Percentiles rank a stretch among this genome's conserved stretches.
These are phyloP conservation scores for Eutrema yunnanense DNA, from an alignment of 345 rosid genomes.

Conservation along the genomic window DNA sequence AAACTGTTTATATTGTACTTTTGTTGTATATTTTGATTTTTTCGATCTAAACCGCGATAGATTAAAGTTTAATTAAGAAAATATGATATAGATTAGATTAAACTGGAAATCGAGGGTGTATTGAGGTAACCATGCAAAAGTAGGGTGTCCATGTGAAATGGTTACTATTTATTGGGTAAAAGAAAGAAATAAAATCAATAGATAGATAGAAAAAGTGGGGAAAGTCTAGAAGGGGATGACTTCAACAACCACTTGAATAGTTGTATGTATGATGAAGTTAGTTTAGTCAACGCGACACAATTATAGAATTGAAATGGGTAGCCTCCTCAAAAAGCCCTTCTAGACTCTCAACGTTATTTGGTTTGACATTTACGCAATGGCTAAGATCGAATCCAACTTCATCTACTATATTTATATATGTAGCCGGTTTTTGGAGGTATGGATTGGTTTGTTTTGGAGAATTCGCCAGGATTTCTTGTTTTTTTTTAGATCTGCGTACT, in stretches of 20 bases:
- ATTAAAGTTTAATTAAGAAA: neutral
- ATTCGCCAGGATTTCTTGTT: no score
- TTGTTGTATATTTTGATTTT: neutral
- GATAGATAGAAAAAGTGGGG: neutral
- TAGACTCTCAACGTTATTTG: no score
- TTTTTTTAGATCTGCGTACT: no score
- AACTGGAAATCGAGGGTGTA: neutral
- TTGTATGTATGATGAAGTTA: neutral
- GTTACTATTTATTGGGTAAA: neutral
- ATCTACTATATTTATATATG: no score
- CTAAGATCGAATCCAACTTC: no score
- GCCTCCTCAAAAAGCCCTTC: neutral
- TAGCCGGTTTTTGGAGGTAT: no score
- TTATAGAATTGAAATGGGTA: slow-evolving; percentile 7
- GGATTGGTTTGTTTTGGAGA: no score
- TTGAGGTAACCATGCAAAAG: neutral
- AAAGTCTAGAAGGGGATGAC: slow-evolving; percentile 17
- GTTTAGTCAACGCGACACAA: slow-evolving; percentile 22
- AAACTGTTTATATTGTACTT: neutral
- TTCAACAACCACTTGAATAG: slow-evolving; percentile 6
- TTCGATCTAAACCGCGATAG: neutral
- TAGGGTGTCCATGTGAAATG: neutral
- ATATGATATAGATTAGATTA: neutral
- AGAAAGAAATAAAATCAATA: neutral
- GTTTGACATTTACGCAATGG: no score